Conservation (phyloP, 1,139 yeast genomes). For the Saccharomycopsis hybrid region DNA sequence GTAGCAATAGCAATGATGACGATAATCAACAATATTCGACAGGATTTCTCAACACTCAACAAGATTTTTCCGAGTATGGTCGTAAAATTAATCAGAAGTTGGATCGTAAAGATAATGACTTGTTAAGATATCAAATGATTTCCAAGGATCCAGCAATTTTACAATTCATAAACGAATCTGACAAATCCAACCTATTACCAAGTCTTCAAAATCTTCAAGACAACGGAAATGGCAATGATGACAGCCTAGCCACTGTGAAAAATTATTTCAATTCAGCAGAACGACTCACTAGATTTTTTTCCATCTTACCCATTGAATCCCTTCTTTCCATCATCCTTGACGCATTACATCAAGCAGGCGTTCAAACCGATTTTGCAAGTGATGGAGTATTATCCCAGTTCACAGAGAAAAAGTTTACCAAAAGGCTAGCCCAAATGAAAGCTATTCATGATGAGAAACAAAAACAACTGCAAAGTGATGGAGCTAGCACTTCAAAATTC, state of each 20-base stretch:
- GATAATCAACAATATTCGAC: slow-evolving; percentile 25
- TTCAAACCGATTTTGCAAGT: slow-evolving; percentile 23
- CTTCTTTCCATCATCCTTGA: slow-evolving; percentile 36
- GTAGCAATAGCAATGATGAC: slow-evolving; percentile 26
- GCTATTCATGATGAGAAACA: slow-evolving; percentile 1
- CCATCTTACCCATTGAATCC: slow-evolving; percentile 37
- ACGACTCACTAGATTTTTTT: slow-evolving; percentile 44
- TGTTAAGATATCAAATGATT: slow-evolving; percentile 33
- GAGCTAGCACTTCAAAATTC: neutral
- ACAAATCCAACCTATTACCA: slow-evolving; percentile 6
- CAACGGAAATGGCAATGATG: neutral
- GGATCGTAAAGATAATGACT: slow-evolving; percentile 27
- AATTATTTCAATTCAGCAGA: slow-evolving; percentile 31
- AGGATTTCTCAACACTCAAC: slow-evolving; percentile 29
- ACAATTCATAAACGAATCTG: slow-evolving; percentile 35
- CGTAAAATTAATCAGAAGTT: slow-evolving; percentile 27
- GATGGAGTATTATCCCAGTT: slow-evolving; percentile 21
- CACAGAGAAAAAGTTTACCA: slow-evolving; percentile 11
- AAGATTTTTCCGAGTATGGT: slow-evolving; percentile 23
- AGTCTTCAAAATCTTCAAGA: neutral
- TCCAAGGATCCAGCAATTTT: slow-evolving; percentile 44
- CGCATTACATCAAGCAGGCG: slow-evolving; percentile 36
- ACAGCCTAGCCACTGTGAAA: slow-evolving; percentile 9
- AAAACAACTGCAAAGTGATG: neutral
- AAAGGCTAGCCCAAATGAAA: neutral